Evolutionary conservation across 1,139 yeast species (phyloP), one percentile per base, ranked within the genome.

Genomic region (Hansenula sp.): DNA sequence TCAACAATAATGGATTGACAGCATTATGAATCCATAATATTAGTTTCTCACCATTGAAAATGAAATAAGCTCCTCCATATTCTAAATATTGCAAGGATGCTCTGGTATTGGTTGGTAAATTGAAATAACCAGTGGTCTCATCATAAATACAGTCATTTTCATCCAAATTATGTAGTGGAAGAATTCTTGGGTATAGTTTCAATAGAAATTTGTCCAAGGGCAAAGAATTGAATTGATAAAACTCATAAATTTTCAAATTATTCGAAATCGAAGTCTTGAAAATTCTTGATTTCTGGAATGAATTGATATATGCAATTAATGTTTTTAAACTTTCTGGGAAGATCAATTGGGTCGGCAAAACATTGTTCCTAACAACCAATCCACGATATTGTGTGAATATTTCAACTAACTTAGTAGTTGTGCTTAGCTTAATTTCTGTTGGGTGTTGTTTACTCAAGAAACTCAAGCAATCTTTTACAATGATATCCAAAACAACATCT

Each of bases 291-390:
- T 93, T 93, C 53, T 84, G 74, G 48, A 90, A 77, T 0, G 94
- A 72, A 45, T 89, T 71, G 42, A 87, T 62, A 55, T 77, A 81
- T 54, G 84, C 72, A 6, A 95, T 83, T 43, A 93, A 69, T 38
- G 89, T 81, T 47, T 81, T 79, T 53, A 94, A 68, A 7, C 94
- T 79, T 41, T 85, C 87, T 0, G 99, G 99, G 66, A 93, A 73
- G 10, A 91, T 74, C 47, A 93, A 69, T 57, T 87, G 91, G 17
- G 82, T 77, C 13, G 82, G 73, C 27, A 80, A 67, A 0, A 78
- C 60, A 36, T 74, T 66, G 27, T 77, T 67, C 8, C 70, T 67
- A 5, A 77, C 66, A 33, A 76, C 73, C 60, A 79, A 64, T 2
- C 78, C 76, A 47, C 96, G 72, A 62, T 90, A 93, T 49, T 84